Percentiles rank a stretch among this genome's conserved stretches.
These are phyloP conservation scores for Cladophialophora psammophila DNA, from an alignment of 2,329 filamentous ascomycete genomes.

Conservation along the genomic window DNA sequence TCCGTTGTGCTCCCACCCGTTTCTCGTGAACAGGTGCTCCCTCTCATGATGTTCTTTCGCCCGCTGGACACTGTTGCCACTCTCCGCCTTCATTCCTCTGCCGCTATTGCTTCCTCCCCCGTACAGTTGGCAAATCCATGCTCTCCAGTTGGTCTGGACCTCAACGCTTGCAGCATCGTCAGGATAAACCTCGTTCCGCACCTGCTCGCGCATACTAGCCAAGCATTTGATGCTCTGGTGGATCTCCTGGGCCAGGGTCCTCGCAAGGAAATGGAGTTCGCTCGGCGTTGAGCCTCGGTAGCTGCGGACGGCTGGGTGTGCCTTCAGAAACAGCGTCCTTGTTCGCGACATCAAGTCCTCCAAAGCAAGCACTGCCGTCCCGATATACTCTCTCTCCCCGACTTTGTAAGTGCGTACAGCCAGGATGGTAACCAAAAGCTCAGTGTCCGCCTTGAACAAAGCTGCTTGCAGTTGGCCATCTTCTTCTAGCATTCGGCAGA, in stretches of 20 bases:
- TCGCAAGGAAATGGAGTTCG: conserved; percentile 9
- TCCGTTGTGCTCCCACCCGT: conserved; percentile 3
- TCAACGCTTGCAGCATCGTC: background rate
- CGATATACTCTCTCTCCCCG: conserved; percentile 26
- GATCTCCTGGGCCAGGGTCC: background rate
- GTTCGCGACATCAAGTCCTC: conserved; percentile 18
- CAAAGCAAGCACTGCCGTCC: conserved; percentile 9
- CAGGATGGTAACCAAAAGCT: conserved; percentile 12
- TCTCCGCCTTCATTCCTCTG: background rate
- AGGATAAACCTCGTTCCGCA: conserved; percentile 3
- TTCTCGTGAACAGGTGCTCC: conserved; percentile 23
- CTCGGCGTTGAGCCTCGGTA: conserved; percentile 5
- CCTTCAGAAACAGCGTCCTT: conserved; percentile 12
- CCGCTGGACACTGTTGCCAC: background rate
- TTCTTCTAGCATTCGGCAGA: conserved; percentile 14
- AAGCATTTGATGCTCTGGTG: background rate
- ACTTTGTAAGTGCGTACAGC: conserved; percentile 3
- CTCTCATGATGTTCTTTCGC: conserved; percentile 23
- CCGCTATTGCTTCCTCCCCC: background rate
- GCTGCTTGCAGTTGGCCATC: conserved; percentile 7
- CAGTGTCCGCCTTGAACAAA: conserved; percentile 7
- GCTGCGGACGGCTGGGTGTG: background rate
- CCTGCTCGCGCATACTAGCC: background rate
- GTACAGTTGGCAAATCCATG: background rate
- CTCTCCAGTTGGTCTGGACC: background rate